Percentiles rank a stretch among this genome's conserved stretches.
Evolutionary conservation across 805 yeast species (phyloP).

Genomic region (Kodamaea nitidulidarum): DNA sequence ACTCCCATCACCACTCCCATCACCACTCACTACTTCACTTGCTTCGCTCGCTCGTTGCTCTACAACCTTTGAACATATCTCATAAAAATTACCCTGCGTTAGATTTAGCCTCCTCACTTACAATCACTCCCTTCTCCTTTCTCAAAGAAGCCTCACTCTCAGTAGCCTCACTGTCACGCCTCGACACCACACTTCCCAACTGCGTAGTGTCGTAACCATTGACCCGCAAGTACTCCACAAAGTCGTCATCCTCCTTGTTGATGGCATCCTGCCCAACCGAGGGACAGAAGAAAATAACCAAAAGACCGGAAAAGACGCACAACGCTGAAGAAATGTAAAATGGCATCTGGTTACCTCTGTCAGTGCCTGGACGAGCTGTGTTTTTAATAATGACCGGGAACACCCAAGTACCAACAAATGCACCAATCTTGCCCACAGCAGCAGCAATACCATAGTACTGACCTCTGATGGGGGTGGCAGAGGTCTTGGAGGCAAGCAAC

Average conservation of each 20-base stretch:
- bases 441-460: constrained; percentile 89
- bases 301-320: constrained; percentile 64
- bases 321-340: constrained; percentile 78
- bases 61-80: no score
- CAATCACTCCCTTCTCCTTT: not conserved
- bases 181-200: constrained; percentile 39
- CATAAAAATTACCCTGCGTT: no score
- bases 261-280: constrained; percentile 80
- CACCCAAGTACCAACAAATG: constrained; percentile 83
- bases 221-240: constrained; percentile 59
- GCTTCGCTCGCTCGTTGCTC: no score
- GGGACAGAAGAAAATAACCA: constrained; percentile 73
- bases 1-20: no score
- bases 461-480: constrained; percentile 85
- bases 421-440: constrained; percentile 88
- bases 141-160: not conserved
- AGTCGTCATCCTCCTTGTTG: constrained; percentile 68
- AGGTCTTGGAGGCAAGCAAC: constrained; percentile 77
- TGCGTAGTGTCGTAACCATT: constrained; percentile 68
- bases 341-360: constrained; percentile 65
- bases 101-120: not conserved
- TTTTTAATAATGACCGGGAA: constrained; percentile 75
- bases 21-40: no score
- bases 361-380: constrained; percentile 46
- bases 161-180: not conserved